These are phyloP conservation scores for Waltergamsia citrina DNA, from an alignment of 2,329 filamentous ascomycete genomes.

Conservation along the genomic window DNA sequence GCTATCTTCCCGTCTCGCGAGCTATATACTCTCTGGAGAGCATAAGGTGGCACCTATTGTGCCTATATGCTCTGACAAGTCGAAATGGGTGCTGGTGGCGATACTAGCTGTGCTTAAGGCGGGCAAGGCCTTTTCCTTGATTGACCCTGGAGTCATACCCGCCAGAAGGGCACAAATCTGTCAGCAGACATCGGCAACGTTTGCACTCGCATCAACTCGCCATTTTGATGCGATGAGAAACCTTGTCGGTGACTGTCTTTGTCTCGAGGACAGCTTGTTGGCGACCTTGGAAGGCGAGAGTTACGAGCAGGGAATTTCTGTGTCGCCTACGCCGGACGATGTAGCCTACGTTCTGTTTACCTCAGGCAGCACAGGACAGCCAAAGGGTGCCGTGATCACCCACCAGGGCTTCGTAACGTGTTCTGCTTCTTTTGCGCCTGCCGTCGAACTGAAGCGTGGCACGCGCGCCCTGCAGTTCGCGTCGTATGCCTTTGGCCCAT, in stretches of 20 bases:
- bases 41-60: constrained; percentile 7
- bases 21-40: background rate
- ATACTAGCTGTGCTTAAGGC: constrained; percentile 10
- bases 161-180: background rate
- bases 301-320: too few relatives aligned
- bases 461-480: constrained; percentile 7
- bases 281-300: too few relatives aligned
- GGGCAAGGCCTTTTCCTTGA: constrained; percentile 11
- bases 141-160: constrained; percentile 8
- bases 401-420: constrained; percentile 7
- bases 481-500: constrained; percentile 8
- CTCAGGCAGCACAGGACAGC: constrained; percentile 12
- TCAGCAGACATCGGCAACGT: background rate
- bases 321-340: background rate
- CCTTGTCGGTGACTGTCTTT: background rate
- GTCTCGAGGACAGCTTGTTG: background rate
- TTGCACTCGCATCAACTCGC: too few relatives aligned
- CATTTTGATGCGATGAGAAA: too few relatives aligned
- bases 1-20: background rate
- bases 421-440: too few relatives aligned
- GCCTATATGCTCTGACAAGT: constrained; percentile 12
- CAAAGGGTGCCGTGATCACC: constrained; percentile 12
- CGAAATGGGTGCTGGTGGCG: constrained; percentile 8
- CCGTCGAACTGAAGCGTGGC: too few relatives aligned
- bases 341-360: constrained; percentile 12